Conservation (phyloP, 2,329 filamentous ascomycete species). For the Setomelanomma holmii region DNA sequence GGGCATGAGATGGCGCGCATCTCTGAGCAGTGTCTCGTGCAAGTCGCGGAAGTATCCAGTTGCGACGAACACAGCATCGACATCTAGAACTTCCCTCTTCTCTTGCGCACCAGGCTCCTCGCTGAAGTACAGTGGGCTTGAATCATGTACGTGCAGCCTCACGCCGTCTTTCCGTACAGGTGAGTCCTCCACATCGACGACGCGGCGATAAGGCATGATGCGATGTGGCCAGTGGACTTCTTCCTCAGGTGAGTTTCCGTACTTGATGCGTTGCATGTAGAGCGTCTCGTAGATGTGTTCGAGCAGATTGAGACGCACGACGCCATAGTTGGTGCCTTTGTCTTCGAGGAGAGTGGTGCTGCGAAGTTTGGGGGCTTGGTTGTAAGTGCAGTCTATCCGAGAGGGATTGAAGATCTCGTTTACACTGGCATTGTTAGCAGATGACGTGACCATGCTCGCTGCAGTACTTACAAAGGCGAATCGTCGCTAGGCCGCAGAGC, state of each 20-base stretch:
- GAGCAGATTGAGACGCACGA: conserved; percentile 88
- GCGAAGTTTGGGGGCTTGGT: conserved; percentile 69
- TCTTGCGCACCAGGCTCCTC: conserved; percentile 49
- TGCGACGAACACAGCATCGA: conserved; percentile 83
- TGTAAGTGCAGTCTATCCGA: conserved; percentile 78
- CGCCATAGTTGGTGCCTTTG: conserved; percentile 90
- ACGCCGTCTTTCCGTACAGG: conserved; percentile 40
- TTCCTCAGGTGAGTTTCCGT: conserved; percentile 62
- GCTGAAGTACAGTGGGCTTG: conserved; percentile 46
- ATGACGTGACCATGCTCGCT: neutral
- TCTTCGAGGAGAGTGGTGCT: conserved; percentile 69
- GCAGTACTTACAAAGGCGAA: conserved; percentile 82
- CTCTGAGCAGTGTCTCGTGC: conserved; percentile 77
- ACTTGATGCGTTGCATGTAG: conserved; percentile 81
- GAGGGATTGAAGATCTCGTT: conserved; percentile 96
- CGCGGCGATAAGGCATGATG: conserved; percentile 73
- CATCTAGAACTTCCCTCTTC: conserved; percentile 69
- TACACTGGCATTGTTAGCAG: conserved; percentile 64
- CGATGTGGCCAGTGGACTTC: conserved; percentile 81
- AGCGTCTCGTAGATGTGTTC: conserved; percentile 87
- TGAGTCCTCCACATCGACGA: conserved; percentile 67
- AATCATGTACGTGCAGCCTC: conserved; percentile 61
- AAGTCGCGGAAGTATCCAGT: conserved; percentile 83
- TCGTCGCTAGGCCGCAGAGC: conserved; percentile 92
- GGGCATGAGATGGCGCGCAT: conserved; percentile 70